Evolutionary conservation across 176 grass and related monocot species (phyloP), one percentile per base, ranked within the genome.

Genomic region (Bromus sterilis): DNA sequence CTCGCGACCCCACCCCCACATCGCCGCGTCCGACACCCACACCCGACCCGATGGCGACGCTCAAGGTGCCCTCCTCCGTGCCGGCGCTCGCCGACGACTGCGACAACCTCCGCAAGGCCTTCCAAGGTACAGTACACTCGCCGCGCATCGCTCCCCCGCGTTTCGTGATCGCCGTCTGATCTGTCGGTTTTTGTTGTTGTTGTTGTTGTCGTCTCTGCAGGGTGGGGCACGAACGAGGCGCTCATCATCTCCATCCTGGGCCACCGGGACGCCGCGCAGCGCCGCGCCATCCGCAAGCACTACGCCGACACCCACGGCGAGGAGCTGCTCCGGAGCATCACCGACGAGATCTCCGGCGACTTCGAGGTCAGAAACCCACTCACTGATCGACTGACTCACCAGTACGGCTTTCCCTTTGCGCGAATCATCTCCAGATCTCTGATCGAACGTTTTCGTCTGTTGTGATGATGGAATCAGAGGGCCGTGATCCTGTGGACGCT

Each of bases 211-310:
- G 39, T 4, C 32, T 2, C 66, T 59, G 48, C 61, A 98, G 95
- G 95, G 51, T 98, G 92, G 95, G 92, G 95, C 82, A 98, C 95
- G 33, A 89, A 98, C 62, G 92, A 98, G 82, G 80, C 46, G 13
- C 80, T 94, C 74, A 98, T 98, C 88, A 84, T 98, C 89, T 94
- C 95, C 64, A 86, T 98, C 78, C 92, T 98, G 4, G 95, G 86
- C 74, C 95, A 98, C 86, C 95, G 95, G 66, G 80, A 89, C 34
- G 90, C 92, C 5, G 84, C 84, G 49, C 92, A 93, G 78, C 92
- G 92, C 71, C 63, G 78, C 43, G 84, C 88, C 86, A 94, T 98
- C 79, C 92, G 95, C 84, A 76, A 81, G 29, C 41, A 81, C 41
- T 98, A 98, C 84, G 74, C 82, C 39, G 82, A 90, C n/a, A 68